These are phyloP conservation scores for Tulasnella sp. DNA, from an alignment of 768 basidiomycete species.

Conservation along the genomic window DNA sequence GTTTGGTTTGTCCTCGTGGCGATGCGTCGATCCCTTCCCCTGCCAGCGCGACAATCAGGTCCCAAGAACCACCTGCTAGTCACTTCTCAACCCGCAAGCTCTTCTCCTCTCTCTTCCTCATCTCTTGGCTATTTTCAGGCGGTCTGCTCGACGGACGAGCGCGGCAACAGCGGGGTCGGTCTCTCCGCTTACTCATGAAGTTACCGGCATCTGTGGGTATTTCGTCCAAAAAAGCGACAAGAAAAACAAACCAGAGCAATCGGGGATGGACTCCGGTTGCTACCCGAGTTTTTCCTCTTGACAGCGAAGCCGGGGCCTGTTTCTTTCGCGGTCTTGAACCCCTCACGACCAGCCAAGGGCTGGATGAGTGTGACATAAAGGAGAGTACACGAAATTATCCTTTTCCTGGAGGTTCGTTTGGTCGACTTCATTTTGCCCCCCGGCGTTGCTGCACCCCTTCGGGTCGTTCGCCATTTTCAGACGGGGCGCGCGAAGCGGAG, in stretches of 20 bases:
- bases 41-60: constrained; percentile 10
- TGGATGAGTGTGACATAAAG: constrained; percentile 5
- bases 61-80: not conserved
- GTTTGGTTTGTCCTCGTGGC: not conserved
- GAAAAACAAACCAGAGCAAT: no score
- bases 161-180: not conserved
- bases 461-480: not conserved
- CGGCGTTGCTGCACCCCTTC: not conserved
- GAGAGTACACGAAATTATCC: not conserved
- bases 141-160: not conserved
- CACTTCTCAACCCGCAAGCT: not conserved
- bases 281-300: constrained; percentile 8
- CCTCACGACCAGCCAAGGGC: not conserved
- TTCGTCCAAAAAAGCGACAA: not conserved
- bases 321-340: not conserved
- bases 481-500: not conserved
- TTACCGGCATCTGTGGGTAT: not conserved
- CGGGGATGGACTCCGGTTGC: not conserved
- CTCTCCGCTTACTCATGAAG: constrained; percentile 1
- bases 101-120: not conserved
- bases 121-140: not conserved
- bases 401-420: not conserved
- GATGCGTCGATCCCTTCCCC: not conserved
- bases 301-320: not conserved
- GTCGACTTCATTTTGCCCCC: not conserved